These are phyloP conservation scores for Tausonia pullulans DNA, from an alignment of 1,284 basidiomycete species.

Conservation along the genomic window DNA sequence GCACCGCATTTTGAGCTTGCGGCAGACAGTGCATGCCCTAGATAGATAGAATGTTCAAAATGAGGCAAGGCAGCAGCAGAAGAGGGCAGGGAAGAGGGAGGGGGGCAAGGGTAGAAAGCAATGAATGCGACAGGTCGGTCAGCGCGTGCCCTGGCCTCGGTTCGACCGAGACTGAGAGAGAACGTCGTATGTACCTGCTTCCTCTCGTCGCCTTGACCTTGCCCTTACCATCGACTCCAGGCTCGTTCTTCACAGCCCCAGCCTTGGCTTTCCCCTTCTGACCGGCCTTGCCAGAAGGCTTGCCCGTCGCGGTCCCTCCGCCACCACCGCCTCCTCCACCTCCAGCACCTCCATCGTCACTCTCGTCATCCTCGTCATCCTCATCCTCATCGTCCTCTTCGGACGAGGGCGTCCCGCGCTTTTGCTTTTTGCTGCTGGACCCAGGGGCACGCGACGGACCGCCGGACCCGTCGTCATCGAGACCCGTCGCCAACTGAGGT, in stretches of 20 bases:
- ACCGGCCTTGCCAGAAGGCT: not conserved
- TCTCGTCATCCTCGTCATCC: not conserved
- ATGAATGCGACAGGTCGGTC: not conserved
- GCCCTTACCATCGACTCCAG: not conserved
- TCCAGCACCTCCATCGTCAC: not conserved
- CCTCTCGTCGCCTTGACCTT: constrained; percentile 6
- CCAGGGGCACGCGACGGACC: too few species aligned
- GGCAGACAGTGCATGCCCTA: constrained; percentile 86
- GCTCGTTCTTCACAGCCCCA: not conserved
- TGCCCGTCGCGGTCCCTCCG: not conserved
- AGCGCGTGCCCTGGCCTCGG: too few species aligned
- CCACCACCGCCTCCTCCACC: not conserved
- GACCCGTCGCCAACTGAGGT: not conserved
- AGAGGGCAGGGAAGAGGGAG: not conserved
- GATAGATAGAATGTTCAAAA: not conserved
- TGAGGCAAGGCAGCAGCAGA: too few species aligned
- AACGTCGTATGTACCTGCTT: not conserved
- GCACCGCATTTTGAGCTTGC: constrained; percentile 97
- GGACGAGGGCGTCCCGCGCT: not conserved
- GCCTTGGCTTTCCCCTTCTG: not conserved
- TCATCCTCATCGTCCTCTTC: not conserved
- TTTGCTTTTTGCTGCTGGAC: too few species aligned
- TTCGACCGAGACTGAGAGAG: too few species aligned
- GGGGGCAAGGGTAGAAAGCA: not conserved
- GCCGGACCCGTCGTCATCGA: too few species aligned